Base-by-base conservation (phyloP, 257 asterid genomes). In the Galeopsis tetrahit region DNA sequence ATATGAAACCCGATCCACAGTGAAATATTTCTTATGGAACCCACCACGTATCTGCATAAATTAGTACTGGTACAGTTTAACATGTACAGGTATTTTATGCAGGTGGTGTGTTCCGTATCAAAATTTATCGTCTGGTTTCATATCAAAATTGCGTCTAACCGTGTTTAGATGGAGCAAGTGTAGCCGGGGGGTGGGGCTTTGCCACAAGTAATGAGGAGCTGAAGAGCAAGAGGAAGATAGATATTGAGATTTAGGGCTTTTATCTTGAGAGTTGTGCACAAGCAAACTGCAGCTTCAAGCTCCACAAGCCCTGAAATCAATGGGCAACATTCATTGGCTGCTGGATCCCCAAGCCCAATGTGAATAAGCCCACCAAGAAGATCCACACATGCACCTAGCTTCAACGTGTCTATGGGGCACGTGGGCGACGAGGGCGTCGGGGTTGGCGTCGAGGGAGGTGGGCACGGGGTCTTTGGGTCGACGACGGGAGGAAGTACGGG, bases 161-260 rank as follows among this genome's bases (percentile, higher is more conserved):
- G 28, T 21, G 28, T 21, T 21, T 21, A 90, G 84, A 89, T 75
- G 51, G 92, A 74, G 85, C 97, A 91, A 73, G 97, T 91, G 89
- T 73, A 91, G 59, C 97, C 97, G 48, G 97, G 97, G 1, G 97
- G 97, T 6, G 97, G 96, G 0, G 90, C 62, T 79, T 91, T 87
- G 36, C 96, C 97, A 73, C 96, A 91, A 52, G 91, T 83, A 60
- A 85, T 61, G 21, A 89, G 97, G 1, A 91, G 96, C 84, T 92
- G 82, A 17, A 90, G 91, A 36, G 96, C 98, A 15, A 92, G 61
- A n/a, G 98, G 98, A 13, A 92, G 86, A 74, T 35, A 88, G 1
- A 88, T 72, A 3, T 86, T 77, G 14, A 92, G 89, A 71, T 88
- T 90, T 1, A 92, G 80, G 3, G 87, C 84, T 66, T 88, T 92